Percentiles rank a stretch among this genome's conserved stretches.
Conservation (phyloP, 2,329 filamentous ascomycete genomes). For the Cytospora leucostoma region DNA sequence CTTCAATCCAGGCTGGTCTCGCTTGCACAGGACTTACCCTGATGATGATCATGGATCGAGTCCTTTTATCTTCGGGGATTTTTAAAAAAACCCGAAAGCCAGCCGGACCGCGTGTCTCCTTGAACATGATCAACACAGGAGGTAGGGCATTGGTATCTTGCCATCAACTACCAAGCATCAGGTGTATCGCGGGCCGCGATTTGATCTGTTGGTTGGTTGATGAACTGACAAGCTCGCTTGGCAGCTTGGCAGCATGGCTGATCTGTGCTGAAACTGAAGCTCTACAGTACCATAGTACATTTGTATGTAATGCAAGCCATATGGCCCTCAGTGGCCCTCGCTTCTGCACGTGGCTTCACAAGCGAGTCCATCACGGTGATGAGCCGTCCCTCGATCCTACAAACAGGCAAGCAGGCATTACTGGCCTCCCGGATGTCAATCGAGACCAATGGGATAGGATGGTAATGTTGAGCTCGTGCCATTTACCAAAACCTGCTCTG, state of each 20-base stretch:
- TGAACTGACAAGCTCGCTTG: background rate
- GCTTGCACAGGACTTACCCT: background rate
- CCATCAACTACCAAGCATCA: background rate
- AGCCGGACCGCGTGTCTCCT: too few relatives aligned
- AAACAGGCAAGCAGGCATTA: too few relatives aligned
- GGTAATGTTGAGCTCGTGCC: background rate
- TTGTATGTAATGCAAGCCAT: too few relatives aligned
- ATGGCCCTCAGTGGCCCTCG: too few relatives aligned
- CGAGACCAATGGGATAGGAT: too few relatives aligned
- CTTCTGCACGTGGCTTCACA: background rate
- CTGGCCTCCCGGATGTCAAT: too few relatives aligned
- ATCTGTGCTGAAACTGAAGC: background rate
- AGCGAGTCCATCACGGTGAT: background rate
- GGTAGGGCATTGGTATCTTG: background rate
- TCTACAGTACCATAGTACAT: background rate
- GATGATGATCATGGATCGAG: slow-evolving; percentile 4
- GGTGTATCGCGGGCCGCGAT: background rate
- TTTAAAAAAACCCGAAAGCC: too few relatives aligned
- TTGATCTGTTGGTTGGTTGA: background rate
- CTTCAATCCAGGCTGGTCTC: slow-evolving; percentile 7
- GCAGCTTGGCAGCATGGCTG: background rate
- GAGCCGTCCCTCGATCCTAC: background rate
- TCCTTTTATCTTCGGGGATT: too few relatives aligned
- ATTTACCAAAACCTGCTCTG: background rate
- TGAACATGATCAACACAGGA: background rate